Evolutionary conservation across 805 yeast species (phyloP).

Genomic region (Saturnispora zaruensis): DNA sequence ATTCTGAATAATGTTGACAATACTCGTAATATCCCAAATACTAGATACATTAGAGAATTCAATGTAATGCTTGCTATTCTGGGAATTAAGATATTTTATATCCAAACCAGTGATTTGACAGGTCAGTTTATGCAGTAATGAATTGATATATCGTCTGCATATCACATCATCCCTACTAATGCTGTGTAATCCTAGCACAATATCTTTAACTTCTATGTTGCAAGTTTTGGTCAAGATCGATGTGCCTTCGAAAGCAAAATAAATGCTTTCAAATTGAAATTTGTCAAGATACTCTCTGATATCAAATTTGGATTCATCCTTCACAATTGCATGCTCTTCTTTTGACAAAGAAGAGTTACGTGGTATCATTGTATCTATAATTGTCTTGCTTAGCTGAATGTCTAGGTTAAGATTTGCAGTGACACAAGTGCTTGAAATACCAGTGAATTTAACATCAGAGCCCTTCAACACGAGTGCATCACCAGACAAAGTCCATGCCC

Average conservation of each 20-base stretch:
- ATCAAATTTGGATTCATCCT: not conserved
- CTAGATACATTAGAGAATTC: conserved; percentile 16
- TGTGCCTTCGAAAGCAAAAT: conserved; percentile 13
- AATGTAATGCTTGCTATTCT: conserved; percentile 5
- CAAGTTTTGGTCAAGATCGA: not conserved
- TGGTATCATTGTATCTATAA: not conserved
- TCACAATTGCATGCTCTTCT: not conserved
- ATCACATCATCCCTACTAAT: conserved; percentile 7
- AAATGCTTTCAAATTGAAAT: conserved; percentile 5
- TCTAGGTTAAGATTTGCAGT: conserved; percentile 8
- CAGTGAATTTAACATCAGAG: not conserved
- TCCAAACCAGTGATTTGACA: conserved; percentile 11
- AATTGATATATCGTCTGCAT: conserved; percentile 2
- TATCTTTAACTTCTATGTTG: conserved; percentile 8
- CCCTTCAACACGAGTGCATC: not conserved
- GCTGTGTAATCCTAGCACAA: conserved; percentile 9
- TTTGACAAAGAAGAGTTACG: not conserved
- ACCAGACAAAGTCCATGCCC: conserved; percentile 11
- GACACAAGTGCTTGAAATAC: conserved; percentile 6
- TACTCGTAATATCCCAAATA: conserved; percentile 9
- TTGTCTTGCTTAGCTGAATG: not conserved
- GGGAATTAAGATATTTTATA: not conserved
- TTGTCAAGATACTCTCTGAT: conserved; percentile 6
- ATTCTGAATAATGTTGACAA: conserved; percentile 7
- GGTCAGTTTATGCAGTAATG: conserved; percentile 11